Conservation (phyloP, 805 yeast genomes). For the Lachancea fermentati region DNA sequence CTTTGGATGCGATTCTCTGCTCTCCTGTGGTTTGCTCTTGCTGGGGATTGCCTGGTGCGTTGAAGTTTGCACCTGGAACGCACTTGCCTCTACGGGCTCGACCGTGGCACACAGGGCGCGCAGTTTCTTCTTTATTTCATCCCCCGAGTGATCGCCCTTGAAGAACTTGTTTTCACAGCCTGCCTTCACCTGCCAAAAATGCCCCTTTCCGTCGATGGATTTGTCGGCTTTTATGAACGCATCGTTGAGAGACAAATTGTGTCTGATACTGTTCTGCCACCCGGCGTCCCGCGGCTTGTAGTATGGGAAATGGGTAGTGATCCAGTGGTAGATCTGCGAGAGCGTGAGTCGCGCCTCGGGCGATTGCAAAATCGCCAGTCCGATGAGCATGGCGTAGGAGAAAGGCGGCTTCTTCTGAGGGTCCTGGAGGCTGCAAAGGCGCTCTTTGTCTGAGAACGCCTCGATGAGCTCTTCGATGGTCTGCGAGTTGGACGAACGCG, state of each 20-base stretch:
- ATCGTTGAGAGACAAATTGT: conserved; percentile 85
- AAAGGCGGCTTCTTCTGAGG: conserved; percentile 69
- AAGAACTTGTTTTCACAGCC: conserved; percentile 79
- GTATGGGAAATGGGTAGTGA: conserved; percentile 74
- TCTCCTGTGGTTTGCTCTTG: background rate
- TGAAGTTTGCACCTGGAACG: background rate
- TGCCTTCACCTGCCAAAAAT: conserved; percentile 86
- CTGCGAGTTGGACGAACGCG: conserved; percentile 28
- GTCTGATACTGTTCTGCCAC: conserved; percentile 97
- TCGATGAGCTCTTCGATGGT: conserved; percentile 27
- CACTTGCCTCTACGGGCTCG: background rate
- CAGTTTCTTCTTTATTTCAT: conserved; percentile 20
- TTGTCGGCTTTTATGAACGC: conserved; percentile 86
- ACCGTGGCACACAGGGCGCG: conserved; percentile 5
- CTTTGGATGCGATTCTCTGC: background rate
- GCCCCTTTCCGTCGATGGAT: conserved; percentile 81
- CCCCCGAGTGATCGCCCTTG: conserved; percentile 37
- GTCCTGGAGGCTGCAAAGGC: conserved; percentile 11
- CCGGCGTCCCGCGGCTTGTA: conserved; percentile 84
- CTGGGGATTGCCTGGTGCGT: background rate
- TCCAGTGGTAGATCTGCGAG: conserved; percentile 89
- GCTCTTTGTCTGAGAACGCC: conserved; percentile 15
- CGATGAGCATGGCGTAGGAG: conserved; percentile 89
- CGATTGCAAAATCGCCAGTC: conserved; percentile 86
- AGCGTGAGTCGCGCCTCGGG: conserved; percentile 63